Conservation (phyloP, 2,329 filamentous ascomycete species). For the Nectriaceae sp. region DNA sequence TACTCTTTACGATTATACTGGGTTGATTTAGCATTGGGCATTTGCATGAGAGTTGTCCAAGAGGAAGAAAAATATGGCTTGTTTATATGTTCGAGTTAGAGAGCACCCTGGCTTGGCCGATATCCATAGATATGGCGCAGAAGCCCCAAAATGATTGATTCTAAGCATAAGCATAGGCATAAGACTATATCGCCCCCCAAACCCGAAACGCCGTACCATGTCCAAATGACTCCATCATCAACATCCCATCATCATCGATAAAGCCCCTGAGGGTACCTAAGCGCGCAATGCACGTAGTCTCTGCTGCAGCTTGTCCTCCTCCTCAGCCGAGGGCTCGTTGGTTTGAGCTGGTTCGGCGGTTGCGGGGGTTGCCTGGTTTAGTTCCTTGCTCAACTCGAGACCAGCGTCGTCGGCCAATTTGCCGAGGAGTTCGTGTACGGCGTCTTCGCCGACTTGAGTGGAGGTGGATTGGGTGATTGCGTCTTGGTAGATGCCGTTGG, state of each 20-base stretch:
- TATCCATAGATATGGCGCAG: too few relatives aligned
- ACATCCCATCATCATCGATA: neutral
- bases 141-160: too few relatives aligned
- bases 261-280: slow-evolving; percentile 26
- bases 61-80: slow-evolving; percentile 6
- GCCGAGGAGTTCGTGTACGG: slow-evolving; percentile 81
- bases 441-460: slow-evolving; percentile 74
- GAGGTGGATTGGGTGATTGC: slow-evolving; percentile 78
- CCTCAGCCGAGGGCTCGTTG: slow-evolving; percentile 71
- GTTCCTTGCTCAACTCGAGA: slow-evolving; percentile 77
- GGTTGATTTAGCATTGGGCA: neutral
- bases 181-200: neutral
- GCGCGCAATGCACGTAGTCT: slow-evolving; percentile 57
- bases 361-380: slow-evolving; percentile 58
- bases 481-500: slow-evolving; percentile 79
- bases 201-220: slow-evolving; percentile 1
- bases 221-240: neutral
- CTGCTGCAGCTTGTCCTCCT: slow-evolving; percentile 74
- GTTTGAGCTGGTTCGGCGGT: slow-evolving; percentile 61
- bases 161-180: neutral
- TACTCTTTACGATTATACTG: neutral
- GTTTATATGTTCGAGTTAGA: too few relatives aligned
- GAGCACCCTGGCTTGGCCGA: too few relatives aligned
- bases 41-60: slow-evolving; percentile 22
- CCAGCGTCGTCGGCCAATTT: slow-evolving; percentile 88